phyloP scores from a whole-genome alignment of 495 filamentous ascomycete species.

The Antarctomyces pellizariae region DNA sequence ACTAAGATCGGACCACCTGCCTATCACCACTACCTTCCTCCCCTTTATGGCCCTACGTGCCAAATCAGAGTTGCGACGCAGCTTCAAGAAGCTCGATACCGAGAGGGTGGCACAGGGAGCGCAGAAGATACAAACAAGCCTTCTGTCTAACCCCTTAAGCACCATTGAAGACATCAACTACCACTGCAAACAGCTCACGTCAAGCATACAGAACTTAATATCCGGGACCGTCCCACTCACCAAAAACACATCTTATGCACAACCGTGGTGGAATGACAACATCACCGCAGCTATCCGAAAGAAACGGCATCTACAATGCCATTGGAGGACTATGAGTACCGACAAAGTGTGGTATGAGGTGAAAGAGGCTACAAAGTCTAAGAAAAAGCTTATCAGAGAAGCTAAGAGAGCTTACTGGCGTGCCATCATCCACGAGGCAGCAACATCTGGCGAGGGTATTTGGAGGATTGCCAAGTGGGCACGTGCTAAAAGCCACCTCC shows the following conservation, averaged over 20 bases:
- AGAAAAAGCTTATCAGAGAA: not conserved
- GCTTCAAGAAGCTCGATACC: not conserved
- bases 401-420: conserved; percentile 5
- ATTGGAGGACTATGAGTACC: too few species aligned
- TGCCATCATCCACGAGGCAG: conserved; percentile 3
- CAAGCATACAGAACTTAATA: not conserved
- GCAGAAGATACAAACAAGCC: too few species aligned
- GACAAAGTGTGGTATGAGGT: too few species aligned
- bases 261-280: conserved; percentile 1
- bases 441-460: conserved; percentile 3
- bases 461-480: conserved; percentile 8
- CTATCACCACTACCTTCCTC: not conserved
- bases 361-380: conserved; percentile 1
- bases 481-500: conserved; percentile 2
- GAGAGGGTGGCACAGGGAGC: not conserved
- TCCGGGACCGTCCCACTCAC: not conserved
- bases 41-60: too few species aligned
- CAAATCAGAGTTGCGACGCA: not conserved
- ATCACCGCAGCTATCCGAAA: not conserved
- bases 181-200: too few species aligned
- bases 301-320: too few species aligned
- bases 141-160: too few species aligned
- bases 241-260: not conserved
- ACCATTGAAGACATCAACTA: not conserved
- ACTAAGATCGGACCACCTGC: not conserved